phyloP scores from a whole-genome alignment of 2,329 filamentous ascomycete genomes.

The Fusarium incarnatum region DNA sequence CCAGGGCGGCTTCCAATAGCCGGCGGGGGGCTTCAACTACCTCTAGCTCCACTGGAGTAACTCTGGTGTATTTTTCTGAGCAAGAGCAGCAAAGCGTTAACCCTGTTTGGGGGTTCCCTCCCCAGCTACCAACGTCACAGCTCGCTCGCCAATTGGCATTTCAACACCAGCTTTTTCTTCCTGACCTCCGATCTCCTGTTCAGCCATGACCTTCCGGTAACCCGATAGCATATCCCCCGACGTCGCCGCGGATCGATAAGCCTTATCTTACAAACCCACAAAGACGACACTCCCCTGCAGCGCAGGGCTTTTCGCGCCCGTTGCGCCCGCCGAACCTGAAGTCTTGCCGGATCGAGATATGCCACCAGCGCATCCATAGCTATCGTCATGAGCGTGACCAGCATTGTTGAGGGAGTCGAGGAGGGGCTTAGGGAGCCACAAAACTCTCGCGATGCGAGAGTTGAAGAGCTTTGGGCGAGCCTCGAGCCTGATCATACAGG shows the following conservation, averaged over 20 bases:
- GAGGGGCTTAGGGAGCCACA: constrained; percentile 81
- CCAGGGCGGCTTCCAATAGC: constrained; percentile 35
- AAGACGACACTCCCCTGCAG: constrained; percentile 18
- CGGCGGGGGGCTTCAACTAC: constrained; percentile 10
- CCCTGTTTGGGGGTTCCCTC: constrained; percentile 33
- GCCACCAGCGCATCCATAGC: constrained; percentile 43
- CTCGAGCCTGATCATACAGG: constrained; percentile 82
- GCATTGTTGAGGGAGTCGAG: constrained; percentile 63
- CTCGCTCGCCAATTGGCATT: constrained; percentile 38
- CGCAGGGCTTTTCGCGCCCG: constrained; percentile 27
- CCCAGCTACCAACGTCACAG: constrained; percentile 41
- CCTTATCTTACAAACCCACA: background rate
- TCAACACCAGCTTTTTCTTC: constrained; percentile 33
- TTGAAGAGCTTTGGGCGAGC: constrained; percentile 85
- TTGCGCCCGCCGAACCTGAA: constrained; percentile 27
- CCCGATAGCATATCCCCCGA: constrained; percentile 13
- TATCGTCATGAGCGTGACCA: constrained; percentile 55
- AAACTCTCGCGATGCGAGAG: constrained; percentile 81
- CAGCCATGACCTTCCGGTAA: constrained; percentile 43
- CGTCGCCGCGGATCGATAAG: constrained; percentile 11
- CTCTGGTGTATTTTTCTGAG: constrained; percentile 32
- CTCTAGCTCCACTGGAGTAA: constrained; percentile 26
- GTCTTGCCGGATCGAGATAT: constrained; percentile 49
- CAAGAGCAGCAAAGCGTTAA: constrained; percentile 28
- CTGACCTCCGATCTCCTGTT: constrained; percentile 11